Evolutionary conservation across 2,329 filamentous ascomycete genomes (phyloP), one percentile per base, ranked within the genome.

Genomic region (Verticillium nubilum): DNA sequence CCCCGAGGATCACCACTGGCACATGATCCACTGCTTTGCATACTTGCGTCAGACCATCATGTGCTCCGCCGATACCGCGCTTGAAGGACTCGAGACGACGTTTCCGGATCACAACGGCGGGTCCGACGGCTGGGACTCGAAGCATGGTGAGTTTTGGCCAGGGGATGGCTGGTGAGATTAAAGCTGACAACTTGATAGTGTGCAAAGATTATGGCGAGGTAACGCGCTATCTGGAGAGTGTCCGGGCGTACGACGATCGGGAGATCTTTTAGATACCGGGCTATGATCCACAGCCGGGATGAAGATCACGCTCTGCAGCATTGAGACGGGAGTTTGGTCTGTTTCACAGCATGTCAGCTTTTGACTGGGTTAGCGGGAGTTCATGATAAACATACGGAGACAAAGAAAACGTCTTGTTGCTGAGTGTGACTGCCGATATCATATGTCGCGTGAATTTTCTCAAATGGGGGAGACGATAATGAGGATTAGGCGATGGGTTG

Each of bases 11-110:
- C 74, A 78, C 66, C 74, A 78, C 67, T 78, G 62, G 74, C 77
- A 80, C 67, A 76, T 80, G 71, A 74, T 76, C 58, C 78, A 80
- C 69, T 80, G 78, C 70, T 77, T 79, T 66, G 74, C 76, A 64
- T 80, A 80, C 66, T 73, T 80, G 68, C 70, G 78, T 12, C 75
- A 80, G 66, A 75, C 75, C 42, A 75, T 80, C 61, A 74, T 79
- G 72, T 80, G 78, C 67, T 73, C 69, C 28, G 74, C 75, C 57
- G 78, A 80, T 61, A 77, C 76, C 60, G 76, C 76, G 1, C 67
- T 79, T 53, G 77, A 80, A 68, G 76, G 76, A 35, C 72, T 73
- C 15, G 76, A 78, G 66, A 79, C 77, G 2, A 79, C 77, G 1
- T 79, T 79, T 60, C 76, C 76, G 1, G 75, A 78, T 60, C 71